These are phyloP conservation scores for Eutypa lata DNA, from an alignment of 2,329 filamentous ascomycete genomes.

Conservation along the genomic window DNA sequence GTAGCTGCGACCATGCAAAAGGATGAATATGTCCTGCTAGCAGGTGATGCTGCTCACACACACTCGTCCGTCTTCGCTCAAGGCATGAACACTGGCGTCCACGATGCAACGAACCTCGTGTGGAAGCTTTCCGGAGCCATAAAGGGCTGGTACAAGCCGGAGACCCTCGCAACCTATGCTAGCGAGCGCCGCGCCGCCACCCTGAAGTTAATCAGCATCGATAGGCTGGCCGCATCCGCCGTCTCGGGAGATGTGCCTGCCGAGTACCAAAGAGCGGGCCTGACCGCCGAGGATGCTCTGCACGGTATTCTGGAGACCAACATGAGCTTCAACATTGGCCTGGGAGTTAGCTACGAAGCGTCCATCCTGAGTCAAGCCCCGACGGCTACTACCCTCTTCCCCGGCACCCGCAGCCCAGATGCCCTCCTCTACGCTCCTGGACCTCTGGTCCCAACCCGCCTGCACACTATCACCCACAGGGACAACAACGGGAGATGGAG, in stretches of 20 bases:
- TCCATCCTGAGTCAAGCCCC: not conserved
- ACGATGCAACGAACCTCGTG: conserved; percentile 51
- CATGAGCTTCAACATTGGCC: not conserved
- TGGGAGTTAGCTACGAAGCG: not conserved
- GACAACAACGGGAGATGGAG: not conserved
- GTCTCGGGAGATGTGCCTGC: not conserved
- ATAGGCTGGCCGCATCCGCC: not conserved
- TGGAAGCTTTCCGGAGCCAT: conserved; percentile 44
- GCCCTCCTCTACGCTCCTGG: not conserved
- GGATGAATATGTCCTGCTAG: conserved; percentile 38
- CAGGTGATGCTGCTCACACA: conserved; percentile 55
- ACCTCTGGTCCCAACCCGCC: not conserved
- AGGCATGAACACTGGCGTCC: conserved; percentile 55
- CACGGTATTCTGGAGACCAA: not conserved
- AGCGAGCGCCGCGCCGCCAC: not conserved
- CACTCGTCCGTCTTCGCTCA: conserved; percentile 52
- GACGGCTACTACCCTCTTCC: not conserved
- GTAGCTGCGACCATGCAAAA: not conserved
- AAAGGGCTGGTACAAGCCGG: not conserved
- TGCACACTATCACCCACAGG: not conserved
- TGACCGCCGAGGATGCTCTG: not conserved
- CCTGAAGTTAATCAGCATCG: not conserved
- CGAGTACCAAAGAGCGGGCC: not conserved
- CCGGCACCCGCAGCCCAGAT: not conserved
- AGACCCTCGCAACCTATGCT: not conserved